A percentile compares a stretch with the other conserved stretches of the same genome.
phyloP scores from a whole-genome alignment of 495 filamentous ascomycete genomes.

The Neurospora sp. region DNA sequence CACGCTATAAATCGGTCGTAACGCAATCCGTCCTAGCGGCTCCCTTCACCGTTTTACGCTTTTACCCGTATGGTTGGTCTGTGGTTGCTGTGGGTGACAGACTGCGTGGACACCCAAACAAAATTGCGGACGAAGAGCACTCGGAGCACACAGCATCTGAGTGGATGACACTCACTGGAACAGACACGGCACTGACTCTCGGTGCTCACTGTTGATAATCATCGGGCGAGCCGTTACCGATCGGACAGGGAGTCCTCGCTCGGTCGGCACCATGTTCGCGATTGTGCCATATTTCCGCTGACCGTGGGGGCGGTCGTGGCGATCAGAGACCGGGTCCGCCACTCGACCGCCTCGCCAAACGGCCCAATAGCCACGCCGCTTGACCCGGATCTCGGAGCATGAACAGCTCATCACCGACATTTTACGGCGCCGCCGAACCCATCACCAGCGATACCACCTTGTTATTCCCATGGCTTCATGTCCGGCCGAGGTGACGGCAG shows the following conservation, averaged over 20 bases:
- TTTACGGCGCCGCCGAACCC: background rate
- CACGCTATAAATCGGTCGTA: background rate
- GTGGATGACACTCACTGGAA: background rate
- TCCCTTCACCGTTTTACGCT: background rate
- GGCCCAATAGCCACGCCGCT: background rate
- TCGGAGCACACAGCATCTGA: background rate
- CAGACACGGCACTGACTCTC: background rate
- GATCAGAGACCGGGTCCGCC: background rate
- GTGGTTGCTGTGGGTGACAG: background rate
- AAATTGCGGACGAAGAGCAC: background rate
- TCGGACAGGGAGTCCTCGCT: background rate
- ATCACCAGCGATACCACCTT: background rate
- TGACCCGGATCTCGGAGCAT: background rate
- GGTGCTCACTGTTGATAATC: background rate
- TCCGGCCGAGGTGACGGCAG: background rate
- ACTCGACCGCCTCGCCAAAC: background rate
- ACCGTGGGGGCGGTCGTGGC: background rate
- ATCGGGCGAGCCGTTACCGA: background rate
- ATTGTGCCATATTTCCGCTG: background rate
- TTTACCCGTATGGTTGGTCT: background rate
- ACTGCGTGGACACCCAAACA: background rate
- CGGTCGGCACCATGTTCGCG: background rate
- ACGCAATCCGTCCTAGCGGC: background rate
- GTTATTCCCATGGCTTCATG: background rate
- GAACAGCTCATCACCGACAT: background rate